Base-by-base conservation (phyloP, 495 filamentous ascomycete genomes). In the Hypoxylon fragiforme region DNA sequence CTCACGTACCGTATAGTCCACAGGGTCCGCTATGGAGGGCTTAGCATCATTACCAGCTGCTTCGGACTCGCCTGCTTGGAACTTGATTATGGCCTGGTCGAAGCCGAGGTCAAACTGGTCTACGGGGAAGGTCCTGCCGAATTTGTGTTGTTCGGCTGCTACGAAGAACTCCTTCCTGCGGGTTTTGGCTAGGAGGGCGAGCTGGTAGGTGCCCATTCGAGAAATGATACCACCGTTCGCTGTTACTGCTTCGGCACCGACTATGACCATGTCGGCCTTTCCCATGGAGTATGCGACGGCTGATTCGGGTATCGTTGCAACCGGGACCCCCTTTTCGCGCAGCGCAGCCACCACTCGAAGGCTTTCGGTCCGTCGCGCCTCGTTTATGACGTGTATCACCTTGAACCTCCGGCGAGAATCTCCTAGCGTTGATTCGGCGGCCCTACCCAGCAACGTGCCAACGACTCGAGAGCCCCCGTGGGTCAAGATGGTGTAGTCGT, bases 151-250 rank as follows among this genome's bases (percentile, higher is more conserved):
- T 70, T 98, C 94, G 3, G 89, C 89, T 5, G 90, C 91, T 18
- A 95, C 91, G 65, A 91, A 95, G 67, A 97, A 89, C 0, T 88
- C 87, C 64, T 90, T 91, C 4, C 82, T 80, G 50, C 85, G 82
- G 2, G 82, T 81, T 57, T 89, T 90, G 34, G 90, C 89, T 39
- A 96, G 75, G 39, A 89, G 71, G 0, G 90, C 91, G 42, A 97
- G 84, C 73, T 97, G 94, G 57, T 88, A 91, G 4, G 94, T 97
- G 16, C 94, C 94, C 77, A 97, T 81, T 39, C 91, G 76, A 32
- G 85, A 91, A 54, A 98, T 89, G 48, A 97, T 85, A 19, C 92
- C 92, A 13, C 94, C 94, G 68, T 97, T 95, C 61, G 95, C 89
- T 32, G 94, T 89, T 14, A 97, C 90, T 38, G 88, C 91, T 60